Evolutionary conservation across 225 moss, liverwort and hornwort species (phyloP), one percentile per base, ranked within the genome.

Genomic region (Neckera pumila): DNA sequence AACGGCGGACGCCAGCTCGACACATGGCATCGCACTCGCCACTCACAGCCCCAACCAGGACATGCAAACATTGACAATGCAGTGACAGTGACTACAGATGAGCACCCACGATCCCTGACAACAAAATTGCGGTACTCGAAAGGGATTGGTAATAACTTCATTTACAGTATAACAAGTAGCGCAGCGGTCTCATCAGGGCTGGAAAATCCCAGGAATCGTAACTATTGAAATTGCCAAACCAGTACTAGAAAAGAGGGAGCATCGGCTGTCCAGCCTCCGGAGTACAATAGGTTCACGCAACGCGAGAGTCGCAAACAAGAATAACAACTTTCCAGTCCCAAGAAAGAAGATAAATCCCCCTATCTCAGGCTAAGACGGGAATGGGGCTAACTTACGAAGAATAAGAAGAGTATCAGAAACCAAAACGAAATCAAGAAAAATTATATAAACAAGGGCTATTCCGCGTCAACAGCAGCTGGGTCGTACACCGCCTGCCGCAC

Each of bases 401-500:
- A 88, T 43, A 26, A 73, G 61, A n/a, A n/a, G 59, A 64, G 21
- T 31, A 59, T 43, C 45, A 60, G 30, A 72, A 87, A 84, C 77
- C 36, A 58, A 87, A 49, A 49, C 54, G 30, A 25, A 83, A 86
- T 27, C 45, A 22, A 76, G 5, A 88, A 27, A 5, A 72, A 73
- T 7, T 59, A 59, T 27, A 64, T 59, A 54, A 63, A 65, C 62
- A 81, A 28, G 34, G 43, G 64, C 91, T 92, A 93, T 60, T 94
- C 94, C 53, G 83, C 94, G 53, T 95, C 96, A 8, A 93, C 94
- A 60, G 90, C 91, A 87, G 91, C 91, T 45, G 96, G 90, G 84
- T 97, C 97, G 67, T 95, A 94, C 22, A 95, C 92, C 38, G 95
- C 88, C 95, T 98, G 98, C 83, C 98, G 93, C 64, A 98, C 98